These are phyloP conservation scores for Posidonia australis DNA, from an alignment of 106 monocot species.

Conservation along the genomic window DNA sequence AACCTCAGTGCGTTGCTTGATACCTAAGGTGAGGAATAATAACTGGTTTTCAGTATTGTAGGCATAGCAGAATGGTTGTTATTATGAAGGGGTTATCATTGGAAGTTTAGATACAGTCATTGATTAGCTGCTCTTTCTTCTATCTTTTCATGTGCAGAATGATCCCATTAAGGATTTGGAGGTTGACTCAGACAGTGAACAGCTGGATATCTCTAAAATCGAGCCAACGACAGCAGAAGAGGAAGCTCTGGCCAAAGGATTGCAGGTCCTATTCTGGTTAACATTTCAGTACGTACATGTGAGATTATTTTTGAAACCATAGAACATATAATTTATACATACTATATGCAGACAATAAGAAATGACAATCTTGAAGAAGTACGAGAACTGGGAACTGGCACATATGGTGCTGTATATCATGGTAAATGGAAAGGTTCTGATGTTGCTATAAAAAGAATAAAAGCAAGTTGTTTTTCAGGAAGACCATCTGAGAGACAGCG, in stretches of 20 bases:
- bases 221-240: slow-evolving; percentile 67
- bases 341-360: slow-evolving; percentile 59
- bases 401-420: slow-evolving; percentile 83
- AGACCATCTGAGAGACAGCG: slow-evolving; percentile 87
- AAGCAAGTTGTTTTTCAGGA: slow-evolving; percentile 84
- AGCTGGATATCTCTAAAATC: slow-evolving; percentile 32
- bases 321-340: neutral
- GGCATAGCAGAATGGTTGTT: neutral
- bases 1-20: slow-evolving; percentile 14
- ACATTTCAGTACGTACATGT: neutral
- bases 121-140: neutral
- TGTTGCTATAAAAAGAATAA: slow-evolving; percentile 94
- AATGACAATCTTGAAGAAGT: slow-evolving; percentile 89
- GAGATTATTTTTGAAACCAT: neutral
- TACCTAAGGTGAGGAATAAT: slow-evolving; percentile 28
- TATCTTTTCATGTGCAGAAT: slow-evolving; percentile 38
- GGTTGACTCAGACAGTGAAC: slow-evolving; percentile 30
- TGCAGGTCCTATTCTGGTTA: slow-evolving; percentile 45
- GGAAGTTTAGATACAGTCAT: no score
- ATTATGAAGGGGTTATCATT: neutral
- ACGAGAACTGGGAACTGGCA: slow-evolving; percentile 73
- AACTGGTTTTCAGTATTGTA: neutral
- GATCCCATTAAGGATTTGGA: slow-evolving; percentile 23
- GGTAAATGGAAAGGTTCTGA: slow-evolving; percentile 95
- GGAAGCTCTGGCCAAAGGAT: slow-evolving; percentile 73